Base-by-base conservation (phyloP, 495 filamentous ascomycete genomes). In the Aspergillus taichungensis region DNA sequence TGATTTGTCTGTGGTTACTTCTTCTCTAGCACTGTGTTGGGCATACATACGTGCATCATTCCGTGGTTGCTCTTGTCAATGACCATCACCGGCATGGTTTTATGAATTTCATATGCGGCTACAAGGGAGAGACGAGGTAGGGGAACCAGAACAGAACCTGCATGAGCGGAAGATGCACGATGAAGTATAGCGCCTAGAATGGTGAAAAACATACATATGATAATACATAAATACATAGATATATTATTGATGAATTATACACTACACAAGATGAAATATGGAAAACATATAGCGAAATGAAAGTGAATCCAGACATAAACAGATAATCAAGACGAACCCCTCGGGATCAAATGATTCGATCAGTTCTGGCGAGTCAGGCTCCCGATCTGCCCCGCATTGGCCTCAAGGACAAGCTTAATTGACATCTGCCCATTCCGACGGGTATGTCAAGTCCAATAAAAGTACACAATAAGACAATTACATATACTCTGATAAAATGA, bases 1-100 rank as follows among this genome's bases (percentile, higher is more conserved):
- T 62, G 56, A 64, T 64, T 64, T 56, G 61, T 50, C 51, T 56
- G 54, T 53, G 47, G 43, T 53, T n/a, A n/a, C n/a, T n/a, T n/a
- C n/a, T n/a, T 46, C 46, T 57, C 45, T 55, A 43, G 49, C 52
- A 56, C 47, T 34, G 50, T 50, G 52, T 64, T 64, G 61, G 59
- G 61, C 61, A 64, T 60, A 57, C 56, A 61, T 61, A 51, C 59
- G 45, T 64, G 59, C 61, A 60, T 52, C 18, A 18, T 41, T 41
- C 30, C 36, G 18, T 24, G 2, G 4, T 24, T 1, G 4, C 18
- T 24, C 18, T 24, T 1, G 18, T 24, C 18, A 24, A 24, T 4
- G 18, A 24, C 18, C 18, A 24, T 24, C 18, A 24, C 18, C 18
- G 4, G 18, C 18, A 24, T 34, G 9, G 5, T 34, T 34, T 12